phyloP scores from a whole-genome alignment of 1,139 yeast genomes.

The Lizanozyma gosingica region DNA sequence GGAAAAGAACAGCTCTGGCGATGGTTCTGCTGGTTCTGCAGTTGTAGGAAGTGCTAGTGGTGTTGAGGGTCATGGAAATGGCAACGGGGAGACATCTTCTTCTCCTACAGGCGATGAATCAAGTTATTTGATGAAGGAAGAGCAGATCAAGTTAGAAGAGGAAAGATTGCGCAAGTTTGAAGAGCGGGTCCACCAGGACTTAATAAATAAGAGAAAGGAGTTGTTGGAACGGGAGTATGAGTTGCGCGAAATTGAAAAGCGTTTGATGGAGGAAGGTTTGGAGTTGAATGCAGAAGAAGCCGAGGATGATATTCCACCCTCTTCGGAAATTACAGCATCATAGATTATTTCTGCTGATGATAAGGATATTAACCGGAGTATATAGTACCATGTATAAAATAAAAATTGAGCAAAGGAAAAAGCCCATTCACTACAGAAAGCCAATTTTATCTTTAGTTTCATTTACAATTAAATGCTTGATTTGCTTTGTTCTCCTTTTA shows the following conservation, averaged over 20 bases:
- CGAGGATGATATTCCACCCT: too few species aligned
- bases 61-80: slow-evolving; percentile 1
- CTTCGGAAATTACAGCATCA: too few species aligned
- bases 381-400: too few species aligned
- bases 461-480: too few species aligned
- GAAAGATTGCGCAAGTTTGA: slow-evolving; percentile 72
- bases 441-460: too few species aligned
- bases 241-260: slow-evolving; percentile 70
- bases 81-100: background rate
- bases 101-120: slow-evolving; percentile 25
- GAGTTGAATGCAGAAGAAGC: slow-evolving; percentile 33
- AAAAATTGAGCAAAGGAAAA: too few species aligned
- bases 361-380: slow-evolving; percentile 2
- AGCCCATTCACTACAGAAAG: too few species aligned
- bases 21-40: slow-evolving; percentile 7
- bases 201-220: slow-evolving; percentile 76
- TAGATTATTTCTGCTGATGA: slow-evolving; percentile 4
- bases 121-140: slow-evolving; percentile 59
- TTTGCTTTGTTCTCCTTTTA: too few species aligned
- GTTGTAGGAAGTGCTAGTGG: background rate
- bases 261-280: slow-evolving; percentile 53
- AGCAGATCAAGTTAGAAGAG: slow-evolving; percentile 72
- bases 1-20: slow-evolving; percentile 12
- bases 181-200: slow-evolving; percentile 83
- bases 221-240: slow-evolving; percentile 84